Evolutionary conservation across 768 basidiomycete species (phyloP).

Genomic region (Crucibulum laeve): DNA sequence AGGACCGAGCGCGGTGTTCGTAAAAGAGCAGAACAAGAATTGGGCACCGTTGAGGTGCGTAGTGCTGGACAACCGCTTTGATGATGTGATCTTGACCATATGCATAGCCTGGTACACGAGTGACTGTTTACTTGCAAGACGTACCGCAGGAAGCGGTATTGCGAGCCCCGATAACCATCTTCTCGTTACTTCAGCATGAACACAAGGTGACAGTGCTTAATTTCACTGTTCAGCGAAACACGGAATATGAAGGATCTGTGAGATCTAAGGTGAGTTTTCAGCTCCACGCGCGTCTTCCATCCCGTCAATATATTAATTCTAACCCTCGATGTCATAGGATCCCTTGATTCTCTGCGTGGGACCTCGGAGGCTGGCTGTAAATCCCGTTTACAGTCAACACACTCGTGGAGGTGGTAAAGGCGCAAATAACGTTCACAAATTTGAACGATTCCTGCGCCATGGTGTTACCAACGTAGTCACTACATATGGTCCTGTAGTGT

Average conservation of each 20-base stretch:
- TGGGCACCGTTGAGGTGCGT: constrained; percentile 59
- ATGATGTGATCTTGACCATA: background rate
- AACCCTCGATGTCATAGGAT: constrained; percentile 48
- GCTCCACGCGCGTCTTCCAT: no score
- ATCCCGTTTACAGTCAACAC: constrained; percentile 91
- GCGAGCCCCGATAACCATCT: constrained; percentile 55
- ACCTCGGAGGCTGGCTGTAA: constrained; percentile 77
- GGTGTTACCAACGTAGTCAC: constrained; percentile 82
- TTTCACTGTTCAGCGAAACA: constrained; percentile 91
- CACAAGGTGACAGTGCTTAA: constrained; percentile 93
- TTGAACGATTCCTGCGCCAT: constrained; percentile 84
- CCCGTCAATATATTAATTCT: constrained; percentile 2
- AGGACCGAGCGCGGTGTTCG: constrained; percentile 73
- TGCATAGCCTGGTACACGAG: constrained; percentile 72
- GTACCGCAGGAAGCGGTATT: constrained; percentile 63
- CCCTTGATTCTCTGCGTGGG: constrained; percentile 86
- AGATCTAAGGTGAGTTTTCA: constrained; percentile 84
- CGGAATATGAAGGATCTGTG: constrained; percentile 86
- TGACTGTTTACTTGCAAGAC: constrained; percentile 70
- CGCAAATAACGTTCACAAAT: constrained; percentile 96
- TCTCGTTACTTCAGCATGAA: constrained; percentile 89
- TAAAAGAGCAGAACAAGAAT: constrained; percentile 62
- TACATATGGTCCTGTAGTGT: constrained; percentile 82
- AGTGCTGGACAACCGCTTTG: background rate
- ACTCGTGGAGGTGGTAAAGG: constrained; percentile 87